A percentile compares a stretch with the other conserved stretches of the same genome.
phyloP scores from a whole-genome alignment of 169 alveolate genomes.

The Eimeria praecox region DNA sequence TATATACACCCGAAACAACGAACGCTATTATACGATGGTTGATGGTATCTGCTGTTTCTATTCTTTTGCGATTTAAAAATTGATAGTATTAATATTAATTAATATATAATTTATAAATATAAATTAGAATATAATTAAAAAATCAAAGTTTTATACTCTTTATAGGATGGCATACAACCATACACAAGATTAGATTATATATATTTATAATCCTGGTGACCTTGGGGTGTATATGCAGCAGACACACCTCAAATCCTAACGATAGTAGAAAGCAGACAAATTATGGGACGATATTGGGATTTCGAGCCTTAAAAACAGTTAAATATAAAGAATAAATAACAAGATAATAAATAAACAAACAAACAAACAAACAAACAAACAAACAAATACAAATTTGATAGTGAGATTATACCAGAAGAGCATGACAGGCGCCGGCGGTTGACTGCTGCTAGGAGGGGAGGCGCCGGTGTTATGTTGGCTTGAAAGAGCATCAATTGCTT shows the following conservation, averaged over 20 bases:
- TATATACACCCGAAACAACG: not conserved
- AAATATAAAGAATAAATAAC: not conserved
- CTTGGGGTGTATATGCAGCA: not conserved
- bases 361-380: no score
- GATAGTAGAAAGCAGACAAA: no score
- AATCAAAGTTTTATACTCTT: not conserved
- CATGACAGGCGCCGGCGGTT: not conserved
- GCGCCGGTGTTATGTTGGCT: no score
- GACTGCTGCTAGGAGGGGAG: not conserved
- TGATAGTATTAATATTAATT: not conserved
- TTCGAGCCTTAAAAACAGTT: not conserved
- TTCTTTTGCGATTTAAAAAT: not conserved
- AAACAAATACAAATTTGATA: not conserved
- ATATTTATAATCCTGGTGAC: not conserved
- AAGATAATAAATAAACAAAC: no score
- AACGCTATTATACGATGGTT: not conserved
- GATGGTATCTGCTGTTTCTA: not conserved
- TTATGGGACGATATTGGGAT: no score
- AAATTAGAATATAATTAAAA: not conserved
- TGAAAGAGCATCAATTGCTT: no score
- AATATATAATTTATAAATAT: not conserved
- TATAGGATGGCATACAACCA: not conserved
- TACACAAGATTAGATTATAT: no score
- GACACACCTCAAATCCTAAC: not conserved
- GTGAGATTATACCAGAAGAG: not conserved